A percentile compares a stretch with the other conserved stretches of the same genome.
Conservation (phyloP, 208 protist species). For the Acanthamoeba culbertsoni region DNA sequence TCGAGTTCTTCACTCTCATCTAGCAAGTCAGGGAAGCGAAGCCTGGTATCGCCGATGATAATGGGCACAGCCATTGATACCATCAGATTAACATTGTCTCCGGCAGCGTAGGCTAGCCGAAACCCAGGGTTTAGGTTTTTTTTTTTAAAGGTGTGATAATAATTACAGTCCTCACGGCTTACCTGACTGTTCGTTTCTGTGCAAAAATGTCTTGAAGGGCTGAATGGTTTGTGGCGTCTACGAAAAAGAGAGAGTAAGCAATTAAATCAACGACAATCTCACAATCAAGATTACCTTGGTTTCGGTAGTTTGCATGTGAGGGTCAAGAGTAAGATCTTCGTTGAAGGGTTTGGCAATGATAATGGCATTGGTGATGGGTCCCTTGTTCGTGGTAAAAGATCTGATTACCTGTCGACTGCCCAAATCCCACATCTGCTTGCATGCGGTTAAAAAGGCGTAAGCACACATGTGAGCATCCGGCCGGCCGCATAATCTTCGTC, state of each 20-base stretch:
- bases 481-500: background rate
- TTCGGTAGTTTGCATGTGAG: background rate
- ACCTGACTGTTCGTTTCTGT: conserved; percentile 42
- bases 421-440: conserved; percentile 25
- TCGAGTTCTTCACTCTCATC: background rate
- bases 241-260: background rate
- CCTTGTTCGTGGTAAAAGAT: conserved; percentile 42
- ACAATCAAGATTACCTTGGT: too few relatives aligned
- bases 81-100: background rate
- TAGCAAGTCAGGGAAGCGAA: background rate
- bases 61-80: background rate
- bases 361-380: background rate
- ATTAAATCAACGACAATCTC: too few relatives aligned
- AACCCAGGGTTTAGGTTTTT: too few relatives aligned
- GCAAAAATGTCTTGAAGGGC: conserved; percentile 34
- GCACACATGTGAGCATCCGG: background rate
- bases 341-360: conserved; percentile 2
- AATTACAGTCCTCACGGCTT: too few relatives aligned
- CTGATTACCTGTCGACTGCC: conserved; percentile 26
- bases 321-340: background rate
- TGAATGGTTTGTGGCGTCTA: conserved; percentile 20
- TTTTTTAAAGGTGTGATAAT: too few relatives aligned
- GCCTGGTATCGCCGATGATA: background rate
- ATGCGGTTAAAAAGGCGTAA: background rate
- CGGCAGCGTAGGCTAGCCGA: background rate